Conservation (phyloP, 2,329 filamentous ascomycete species). For the Aspergillus viridinutans region DNA sequence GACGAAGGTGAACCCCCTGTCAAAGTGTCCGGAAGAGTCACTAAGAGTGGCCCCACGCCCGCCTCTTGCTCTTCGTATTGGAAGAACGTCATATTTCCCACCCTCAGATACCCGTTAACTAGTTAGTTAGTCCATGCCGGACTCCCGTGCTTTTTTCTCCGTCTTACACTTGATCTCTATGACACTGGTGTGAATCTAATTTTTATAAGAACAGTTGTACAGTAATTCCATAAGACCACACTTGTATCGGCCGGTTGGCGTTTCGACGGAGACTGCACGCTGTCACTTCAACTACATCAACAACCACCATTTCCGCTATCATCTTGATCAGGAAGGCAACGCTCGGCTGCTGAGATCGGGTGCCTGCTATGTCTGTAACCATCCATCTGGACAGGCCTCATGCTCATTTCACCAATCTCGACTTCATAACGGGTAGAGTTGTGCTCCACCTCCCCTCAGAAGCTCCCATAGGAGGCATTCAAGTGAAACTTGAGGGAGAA, state of each 20-base stretch:
- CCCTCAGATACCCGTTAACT: constrained; percentile 1
- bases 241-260: background rate
- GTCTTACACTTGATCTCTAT: background rate
- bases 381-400: constrained; percentile 43
- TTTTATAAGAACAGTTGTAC: background rate
- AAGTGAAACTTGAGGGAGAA: constrained; percentile 49
- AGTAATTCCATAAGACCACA: background rate
- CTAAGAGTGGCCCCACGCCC: constrained; percentile 10
- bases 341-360: background rate
- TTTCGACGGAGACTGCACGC: background rate
- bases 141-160: constrained; percentile 2
- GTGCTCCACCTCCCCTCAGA: constrained; percentile 40
- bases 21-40: background rate
- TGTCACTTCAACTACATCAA: background rate
- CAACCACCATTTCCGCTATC: background rate
- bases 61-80: background rate
- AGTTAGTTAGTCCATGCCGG: constrained; percentile 5
- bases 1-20: background rate
- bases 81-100: constrained; percentile 10
- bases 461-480: constrained; percentile 43
- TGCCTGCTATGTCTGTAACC: constrained; percentile 42
- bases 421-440: constrained; percentile 44
- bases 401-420: constrained; percentile 47
- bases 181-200: background rate
- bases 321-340: background rate